phyloP scores from a whole-genome alignment of 2,329 filamentous ascomycete genomes.

The Colletotrichum euphorbiae region DNA sequence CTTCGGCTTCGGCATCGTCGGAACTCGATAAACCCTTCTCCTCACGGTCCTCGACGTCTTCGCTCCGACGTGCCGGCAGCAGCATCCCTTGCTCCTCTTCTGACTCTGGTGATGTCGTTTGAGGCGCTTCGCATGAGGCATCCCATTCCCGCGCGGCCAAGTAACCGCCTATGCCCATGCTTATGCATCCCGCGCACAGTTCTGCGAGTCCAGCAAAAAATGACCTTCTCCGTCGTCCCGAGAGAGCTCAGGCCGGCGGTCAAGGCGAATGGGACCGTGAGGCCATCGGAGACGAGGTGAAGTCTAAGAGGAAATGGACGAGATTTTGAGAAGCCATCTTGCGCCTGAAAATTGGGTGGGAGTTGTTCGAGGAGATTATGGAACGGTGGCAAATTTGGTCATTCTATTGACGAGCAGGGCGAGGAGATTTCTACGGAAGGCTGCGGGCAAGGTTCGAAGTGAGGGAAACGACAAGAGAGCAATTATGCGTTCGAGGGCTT shows the following conservation, averaged over 20 bases:
- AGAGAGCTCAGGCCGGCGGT: slow-evolving; percentile 75
- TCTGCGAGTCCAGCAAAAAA: slow-evolving; percentile 78
- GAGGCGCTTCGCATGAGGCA: slow-evolving; percentile 41
- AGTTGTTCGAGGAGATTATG: not conserved
- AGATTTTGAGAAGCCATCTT: slow-evolving; percentile 42
- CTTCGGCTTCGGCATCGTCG: slow-evolving; percentile 38
- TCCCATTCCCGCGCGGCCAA: slow-evolving; percentile 69
- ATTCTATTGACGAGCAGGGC: not conserved
- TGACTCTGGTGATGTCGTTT: slow-evolving; percentile 24
- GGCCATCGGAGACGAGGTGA: slow-evolving; percentile 81
- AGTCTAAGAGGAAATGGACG: slow-evolving; percentile 67
- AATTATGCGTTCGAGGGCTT: not conserved
- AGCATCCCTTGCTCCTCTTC: slow-evolving; percentile 46
- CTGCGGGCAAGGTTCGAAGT: too few relatives aligned
- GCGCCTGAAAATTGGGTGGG: not conserved
- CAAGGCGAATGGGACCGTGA: slow-evolving; percentile 80
- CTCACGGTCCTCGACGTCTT: slow-evolving; percentile 5
- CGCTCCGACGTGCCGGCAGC: slow-evolving; percentile 10
- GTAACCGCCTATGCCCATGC: slow-evolving; percentile 79
- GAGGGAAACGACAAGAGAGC: not conserved
- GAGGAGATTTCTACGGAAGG: not conserved
- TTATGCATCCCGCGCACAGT: slow-evolving; percentile 77
- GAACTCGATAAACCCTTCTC: not conserved
- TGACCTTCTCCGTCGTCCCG: slow-evolving; percentile 70
- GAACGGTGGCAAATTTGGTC: not conserved